Percentiles rank a stretch among this genome's conserved stretches.
These are phyloP conservation scores for Prunus armeniaca DNA, from an alignment of 306 rosid genomes.

Conservation along the genomic window DNA sequence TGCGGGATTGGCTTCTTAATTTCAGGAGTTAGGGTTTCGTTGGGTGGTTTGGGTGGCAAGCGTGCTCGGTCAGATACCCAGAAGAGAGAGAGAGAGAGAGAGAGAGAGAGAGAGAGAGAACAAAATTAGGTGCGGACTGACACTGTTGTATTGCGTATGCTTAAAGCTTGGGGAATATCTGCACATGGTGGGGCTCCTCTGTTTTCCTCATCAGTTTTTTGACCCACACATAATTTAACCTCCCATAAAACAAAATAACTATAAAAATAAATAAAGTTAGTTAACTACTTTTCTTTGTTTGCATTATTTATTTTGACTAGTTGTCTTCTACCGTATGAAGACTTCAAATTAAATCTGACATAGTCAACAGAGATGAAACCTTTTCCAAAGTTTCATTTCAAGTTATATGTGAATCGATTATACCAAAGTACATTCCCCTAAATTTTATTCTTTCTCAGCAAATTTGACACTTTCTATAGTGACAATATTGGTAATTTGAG, in stretches of 20 bases:
- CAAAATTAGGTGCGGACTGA: not conserved
- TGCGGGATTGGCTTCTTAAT: not conserved
- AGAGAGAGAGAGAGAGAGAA: not conserved
- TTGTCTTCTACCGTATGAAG: not conserved
- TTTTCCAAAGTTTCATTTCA: not conserved
- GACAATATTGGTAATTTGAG: too few relatives aligned
- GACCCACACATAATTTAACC: not conserved
- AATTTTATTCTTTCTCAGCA: too few relatives aligned
- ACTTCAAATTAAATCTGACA: not conserved
- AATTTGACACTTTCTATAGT: too few relatives aligned
- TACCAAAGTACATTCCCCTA: too few relatives aligned
- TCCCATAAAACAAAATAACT: not conserved
- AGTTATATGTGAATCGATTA: not conserved
- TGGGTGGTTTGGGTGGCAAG: not conserved
- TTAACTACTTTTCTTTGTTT: not conserved
- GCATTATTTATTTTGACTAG: conserved; percentile 29
- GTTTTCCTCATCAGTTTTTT: not conserved
- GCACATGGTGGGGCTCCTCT: conserved; percentile 15
- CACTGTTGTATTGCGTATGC: not conserved
- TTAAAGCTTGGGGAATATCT: conserved; percentile 4
- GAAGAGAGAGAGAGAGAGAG: not conserved
- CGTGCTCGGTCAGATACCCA: not conserved
- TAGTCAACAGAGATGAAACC: not conserved
- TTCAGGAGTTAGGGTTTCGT: not conserved
- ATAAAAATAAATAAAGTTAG: not conserved